Base-by-base conservation (phyloP, 768 basidiomycete genomes). In the Tylopilus balloui region DNA sequence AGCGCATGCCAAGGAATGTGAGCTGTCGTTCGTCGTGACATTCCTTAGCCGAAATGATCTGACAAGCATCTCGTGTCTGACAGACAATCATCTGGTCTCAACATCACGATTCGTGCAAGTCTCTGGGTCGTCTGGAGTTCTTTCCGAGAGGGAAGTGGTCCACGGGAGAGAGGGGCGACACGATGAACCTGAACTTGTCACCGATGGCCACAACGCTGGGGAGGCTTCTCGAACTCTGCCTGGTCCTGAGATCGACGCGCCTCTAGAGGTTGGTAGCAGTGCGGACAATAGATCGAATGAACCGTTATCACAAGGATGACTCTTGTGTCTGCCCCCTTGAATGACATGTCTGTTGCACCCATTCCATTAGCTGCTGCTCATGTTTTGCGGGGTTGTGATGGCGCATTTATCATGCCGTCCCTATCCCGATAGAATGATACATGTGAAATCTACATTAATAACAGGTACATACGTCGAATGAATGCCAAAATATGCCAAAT, bases 1-100 rank as follows among this genome's bases (percentile, higher is more conserved):
- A 88, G 87, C 69, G 3, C 88, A 91, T 62, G 85, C 86, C 9
- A 80, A 72, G 67, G 86, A 89, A 68, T 90, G 88, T 89, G 59
- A 66, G 83, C 68, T 29, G 25, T 29, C 35, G 31, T 25, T 10
- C 49, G 38, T 32, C 23, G 17, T 51, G 47, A 49, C 20, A 13
- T 46, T 21, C 25, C 29, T 24, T 50, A 4, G 9, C 23, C 25
- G 2, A 35, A 19, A 12, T 9, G 38, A 42, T 36, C 42, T 57
- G 45, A 54, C 50, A 8, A 15, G 17, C 42, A 25, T 43, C n/a
- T 36, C 39, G 7, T 49, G 23, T 28, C 45, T 57, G 44, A 53
- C 42, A 76, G 74, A 69, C 54, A 76, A 75, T 54, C 74, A 75
- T 47, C 54, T 74, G 56, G 58, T 71, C 15, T 52, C 58, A 11